A percentile compares a stretch with the other conserved stretches of the same genome.
Conservation (phyloP, 495 filamentous ascomycete species). For the Talaromyces liani region DNA sequence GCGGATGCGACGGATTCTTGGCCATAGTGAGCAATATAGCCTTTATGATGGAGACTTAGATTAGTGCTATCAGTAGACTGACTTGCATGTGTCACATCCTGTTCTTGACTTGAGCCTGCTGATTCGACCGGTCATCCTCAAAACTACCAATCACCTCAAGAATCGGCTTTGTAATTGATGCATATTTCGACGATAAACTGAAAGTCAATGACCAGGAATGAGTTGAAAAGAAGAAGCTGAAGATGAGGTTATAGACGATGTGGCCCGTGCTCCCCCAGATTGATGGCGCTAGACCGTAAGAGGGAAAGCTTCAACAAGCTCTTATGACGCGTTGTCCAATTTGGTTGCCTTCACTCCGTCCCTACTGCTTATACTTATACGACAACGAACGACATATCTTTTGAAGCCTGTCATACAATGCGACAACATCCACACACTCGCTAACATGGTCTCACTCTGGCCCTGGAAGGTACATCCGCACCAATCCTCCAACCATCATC, state of each 20-base stretch:
- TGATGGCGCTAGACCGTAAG: neutral
- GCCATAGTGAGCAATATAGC: too few relatives aligned
- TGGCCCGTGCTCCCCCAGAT: neutral
- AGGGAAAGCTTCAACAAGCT: neutral
- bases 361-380: neutral
- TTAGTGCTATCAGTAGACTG: neutral
- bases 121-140: too few relatives aligned
- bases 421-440: neutral
- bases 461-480: slow-evolving; percentile 56
- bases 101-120: too few relatives aligned
- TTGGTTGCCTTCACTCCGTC: neutral
- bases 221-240: neutral
- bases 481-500: neutral
- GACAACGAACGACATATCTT: neutral
- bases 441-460: slow-evolving; percentile 73
- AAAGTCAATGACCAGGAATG: neutral
- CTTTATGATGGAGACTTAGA: too few relatives aligned
- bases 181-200: too few relatives aligned
- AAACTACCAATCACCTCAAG: too few relatives aligned
- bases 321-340: neutral
- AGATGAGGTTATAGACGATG: neutral
- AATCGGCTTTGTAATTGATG: too few relatives aligned
- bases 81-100: neutral
- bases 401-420: neutral
- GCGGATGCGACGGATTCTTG: neutral